Evolutionary conservation across 192 early-diverging fungal species (phyloP), one percentile per base, ranked within the genome.

Genomic region (Rhizophagus prolifer): DNA sequence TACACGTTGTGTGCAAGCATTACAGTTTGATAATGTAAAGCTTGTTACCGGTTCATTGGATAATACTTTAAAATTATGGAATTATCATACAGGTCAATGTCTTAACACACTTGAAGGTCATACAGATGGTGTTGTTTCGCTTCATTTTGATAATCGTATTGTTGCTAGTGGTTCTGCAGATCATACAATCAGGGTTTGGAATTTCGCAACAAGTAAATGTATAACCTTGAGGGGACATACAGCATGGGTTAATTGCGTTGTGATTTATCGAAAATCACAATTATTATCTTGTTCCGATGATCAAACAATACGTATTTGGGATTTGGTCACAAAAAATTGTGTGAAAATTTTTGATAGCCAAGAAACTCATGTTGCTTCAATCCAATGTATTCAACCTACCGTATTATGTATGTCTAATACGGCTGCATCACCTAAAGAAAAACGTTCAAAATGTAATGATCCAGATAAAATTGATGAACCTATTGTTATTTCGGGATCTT

Each of bases 1-100:
- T 81, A 91, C 90, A 2, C 86, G 92, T 58, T 91, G 93, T 64
- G 92, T 99, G 4, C 90, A 93, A 14, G 94, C 94, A 0, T 83
- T 98, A 4, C 95, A 99, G 72, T 96, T 98, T 81, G 97, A 99
- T 82, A 93, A 98, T 38, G 88, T 87, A 71, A 97, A 95, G 86
- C 87, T 99, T 60, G 90, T 99, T 23, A 93, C 95, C 19, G 94
- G 95, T 41, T 96, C 96, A 7, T 91, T 96, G 85, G 97, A 99
- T 77, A 83, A 90, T 9, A 97, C 96, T 0, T 85, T 99, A 12
- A 88, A 91, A 71, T 94, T 99, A 58, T 99, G 97, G 97, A 92
- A 93, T 78, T 92, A 93, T 80, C 91, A 93, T 62, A 92, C 92
- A 0, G 95, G 96, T 50, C 88, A 94, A 50, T 96, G 94, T 77